A percentile compares a stretch with the other conserved stretches of the same genome.
Evolutionary conservation across 2,329 filamentous ascomycete genomes (phyloP).

Genomic region (Aspergillus terreus): DNA sequence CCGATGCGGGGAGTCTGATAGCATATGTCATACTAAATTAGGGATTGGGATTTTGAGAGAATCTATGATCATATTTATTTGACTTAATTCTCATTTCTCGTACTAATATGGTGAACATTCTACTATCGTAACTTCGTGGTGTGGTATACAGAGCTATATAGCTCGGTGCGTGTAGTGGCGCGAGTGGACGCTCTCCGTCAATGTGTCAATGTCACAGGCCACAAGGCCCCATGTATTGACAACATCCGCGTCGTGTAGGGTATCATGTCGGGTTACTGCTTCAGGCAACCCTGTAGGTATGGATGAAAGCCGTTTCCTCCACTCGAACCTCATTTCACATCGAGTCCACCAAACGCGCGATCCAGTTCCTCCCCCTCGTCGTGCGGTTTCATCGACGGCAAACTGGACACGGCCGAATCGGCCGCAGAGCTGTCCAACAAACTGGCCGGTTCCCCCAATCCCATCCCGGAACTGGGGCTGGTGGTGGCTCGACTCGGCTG

Average conservation of each 20-base stretch:
- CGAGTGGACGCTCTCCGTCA: too few relatives aligned
- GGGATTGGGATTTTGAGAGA: background rate
- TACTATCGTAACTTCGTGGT: too few relatives aligned
- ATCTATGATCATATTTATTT: background rate
- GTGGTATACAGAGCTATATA: too few relatives aligned
- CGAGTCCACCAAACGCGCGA: slow-evolving; percentile 50
- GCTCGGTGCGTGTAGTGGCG: too few relatives aligned
- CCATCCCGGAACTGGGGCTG: slow-evolving; percentile 5
- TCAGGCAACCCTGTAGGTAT: too few relatives aligned
- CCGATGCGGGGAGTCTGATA: background rate
- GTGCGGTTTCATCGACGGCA: slow-evolving; percentile 40
- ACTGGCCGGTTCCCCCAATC: slow-evolving; percentile 20
- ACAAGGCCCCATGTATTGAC: too few relatives aligned
- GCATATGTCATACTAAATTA: too few relatives aligned
- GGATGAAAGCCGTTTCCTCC: background rate
- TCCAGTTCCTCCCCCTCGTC: slow-evolving; percentile 52
- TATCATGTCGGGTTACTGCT: too few relatives aligned
- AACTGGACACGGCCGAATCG: slow-evolving; percentile 27
- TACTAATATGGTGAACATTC: too few relatives aligned
- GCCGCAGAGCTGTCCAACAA: slow-evolving; percentile 36
- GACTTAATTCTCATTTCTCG: too few relatives aligned
- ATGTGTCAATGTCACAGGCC: too few relatives aligned
- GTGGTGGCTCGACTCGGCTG: slow-evolving; percentile 42
- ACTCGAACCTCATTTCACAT: slow-evolving; percentile 35
- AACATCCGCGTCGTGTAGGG: too few relatives aligned